phyloP scores from a whole-genome alignment of 768 basidiomycete species.

The Lactarius pseudohatsudake region DNA sequence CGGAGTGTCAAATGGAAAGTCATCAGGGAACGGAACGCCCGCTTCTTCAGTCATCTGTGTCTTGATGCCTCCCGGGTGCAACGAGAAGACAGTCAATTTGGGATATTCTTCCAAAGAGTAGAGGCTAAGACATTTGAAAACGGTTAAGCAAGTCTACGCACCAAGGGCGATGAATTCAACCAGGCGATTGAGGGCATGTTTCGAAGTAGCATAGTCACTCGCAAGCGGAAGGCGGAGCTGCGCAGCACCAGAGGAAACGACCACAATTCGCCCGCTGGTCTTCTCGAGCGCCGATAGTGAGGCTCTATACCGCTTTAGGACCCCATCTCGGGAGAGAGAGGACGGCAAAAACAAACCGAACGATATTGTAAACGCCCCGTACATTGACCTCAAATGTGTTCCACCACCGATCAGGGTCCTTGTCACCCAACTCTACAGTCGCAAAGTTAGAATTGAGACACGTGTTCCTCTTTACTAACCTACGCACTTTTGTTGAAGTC shows the following conservation, averaged over 20 bases:
- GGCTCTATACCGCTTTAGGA: not conserved
- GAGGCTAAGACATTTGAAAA: not conserved
- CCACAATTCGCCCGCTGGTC: too few species aligned
- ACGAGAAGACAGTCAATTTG: not conserved
- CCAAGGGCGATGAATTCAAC: too few species aligned
- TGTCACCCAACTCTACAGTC: not conserved
- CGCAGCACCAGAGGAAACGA: too few species aligned
- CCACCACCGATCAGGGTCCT: constrained; percentile 1
- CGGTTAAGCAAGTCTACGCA: too few species aligned
- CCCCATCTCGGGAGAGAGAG: not conserved
- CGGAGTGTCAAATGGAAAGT: constrained; percentile 24
- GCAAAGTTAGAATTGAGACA: constrained; percentile 33
- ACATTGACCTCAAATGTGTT: constrained; percentile 9
- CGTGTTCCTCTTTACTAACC: constrained; percentile 20
- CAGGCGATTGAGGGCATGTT: too few species aligned
- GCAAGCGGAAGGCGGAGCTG: too few species aligned
- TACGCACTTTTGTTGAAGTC: not conserved
- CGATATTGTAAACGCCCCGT: not conserved
- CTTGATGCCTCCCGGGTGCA: not conserved
- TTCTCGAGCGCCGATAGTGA: not conserved
- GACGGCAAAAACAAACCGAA: constrained; percentile 18
- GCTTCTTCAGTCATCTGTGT: not conserved
- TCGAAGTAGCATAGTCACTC: too few species aligned
- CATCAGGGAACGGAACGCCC: constrained; percentile 18
- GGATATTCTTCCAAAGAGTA: constrained; percentile 1